Base-by-base conservation (phyloP, 164 flowering plant species). In the Litsea cubeba region DNA sequence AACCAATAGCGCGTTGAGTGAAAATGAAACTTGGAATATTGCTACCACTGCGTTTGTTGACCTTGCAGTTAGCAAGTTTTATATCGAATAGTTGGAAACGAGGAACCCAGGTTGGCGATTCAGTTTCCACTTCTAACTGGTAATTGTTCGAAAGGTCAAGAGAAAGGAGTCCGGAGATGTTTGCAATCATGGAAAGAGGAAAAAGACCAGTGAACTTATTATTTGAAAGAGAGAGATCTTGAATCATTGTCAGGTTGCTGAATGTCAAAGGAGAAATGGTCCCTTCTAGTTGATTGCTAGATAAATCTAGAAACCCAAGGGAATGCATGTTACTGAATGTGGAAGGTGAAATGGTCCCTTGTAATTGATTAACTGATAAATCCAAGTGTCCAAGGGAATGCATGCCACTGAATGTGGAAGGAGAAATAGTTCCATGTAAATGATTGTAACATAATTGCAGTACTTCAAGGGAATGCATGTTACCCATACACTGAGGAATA, bases 161-260 rank as follows among this genome's bases (percentile, higher is more conserved):
- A 28, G 15, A 11, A 11, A 12, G 3, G 49, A 66, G 65, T 25
- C 2, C 7, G 1, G 73, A 71, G 49, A 57, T 25, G 17, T 71
- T 58, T 15, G 65, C 73, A 26, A 71, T 18, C 49, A 58, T 71
- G 65, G 65, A 71, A 30, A 71, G n/a, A 26, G 73, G 50, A 23
- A 71, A 3, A 2, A 71, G 49, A 62, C 73, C 73, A 66, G 15
- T 26, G 26, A 71, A 30, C 24, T 71, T 10, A n/a, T 71, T 71
- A 7, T 51, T 0, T 1, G 72, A 70, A 50, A 70, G 51, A 51
- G 17, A 30, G 14, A 70, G 51, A 28, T 14, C 20, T 35, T 70
- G 35, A 23, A 70, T 35, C 32, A 3, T 6, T 20, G 72, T 70
- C 17, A 70, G 62, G 62, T 70, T 70, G 32, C 62, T 25, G 30